Evolutionary conservation across 805 yeast species (phyloP).

Genomic region (Priceomyces fermenticarens): DNA sequence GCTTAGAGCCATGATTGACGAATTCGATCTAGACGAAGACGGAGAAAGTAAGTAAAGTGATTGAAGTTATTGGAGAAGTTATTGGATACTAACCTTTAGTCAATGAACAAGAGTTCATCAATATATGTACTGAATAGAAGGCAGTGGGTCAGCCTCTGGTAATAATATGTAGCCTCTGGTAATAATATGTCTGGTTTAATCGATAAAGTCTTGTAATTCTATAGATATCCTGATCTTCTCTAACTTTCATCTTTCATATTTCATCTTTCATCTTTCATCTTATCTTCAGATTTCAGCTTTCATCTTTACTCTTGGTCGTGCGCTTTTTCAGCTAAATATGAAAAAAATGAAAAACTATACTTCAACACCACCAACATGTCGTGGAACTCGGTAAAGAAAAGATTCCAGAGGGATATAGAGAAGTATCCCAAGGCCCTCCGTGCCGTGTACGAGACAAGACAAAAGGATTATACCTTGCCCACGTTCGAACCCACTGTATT

Average conservation of each 20-base stretch:
- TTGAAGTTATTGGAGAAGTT: background rate
- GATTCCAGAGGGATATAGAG: constrained; percentile 35
- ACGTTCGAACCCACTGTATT: constrained; percentile 25
- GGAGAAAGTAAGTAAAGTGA: constrained; percentile 64
- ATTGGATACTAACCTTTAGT: constrained; percentile 40
- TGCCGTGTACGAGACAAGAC: constrained; percentile 18
- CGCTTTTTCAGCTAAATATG: too few species aligned
- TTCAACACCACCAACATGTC: constrained; percentile 19
- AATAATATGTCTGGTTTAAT: too few species aligned
- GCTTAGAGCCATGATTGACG: constrained; percentile 93
- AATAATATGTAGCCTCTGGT: too few species aligned
- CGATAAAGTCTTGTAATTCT: too few species aligned
- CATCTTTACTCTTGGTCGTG: too few species aligned
- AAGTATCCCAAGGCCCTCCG: constrained; percentile 30
- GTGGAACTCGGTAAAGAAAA: constrained; percentile 28
- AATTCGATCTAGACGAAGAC: constrained; percentile 93
- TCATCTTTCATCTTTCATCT: too few species aligned
- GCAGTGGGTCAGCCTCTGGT: background rate
- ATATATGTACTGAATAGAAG: constrained; percentile 69
- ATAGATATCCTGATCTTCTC: too few species aligned
- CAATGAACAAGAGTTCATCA: constrained; percentile 85
- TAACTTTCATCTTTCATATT: too few species aligned
- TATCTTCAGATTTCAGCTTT: too few species aligned
- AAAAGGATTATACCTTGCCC: constrained; percentile 30
- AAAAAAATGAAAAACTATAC: too few species aligned